Evolutionary conservation across 805 yeast species (phyloP).

Genomic region (Kodamaea fukazawae): DNA sequence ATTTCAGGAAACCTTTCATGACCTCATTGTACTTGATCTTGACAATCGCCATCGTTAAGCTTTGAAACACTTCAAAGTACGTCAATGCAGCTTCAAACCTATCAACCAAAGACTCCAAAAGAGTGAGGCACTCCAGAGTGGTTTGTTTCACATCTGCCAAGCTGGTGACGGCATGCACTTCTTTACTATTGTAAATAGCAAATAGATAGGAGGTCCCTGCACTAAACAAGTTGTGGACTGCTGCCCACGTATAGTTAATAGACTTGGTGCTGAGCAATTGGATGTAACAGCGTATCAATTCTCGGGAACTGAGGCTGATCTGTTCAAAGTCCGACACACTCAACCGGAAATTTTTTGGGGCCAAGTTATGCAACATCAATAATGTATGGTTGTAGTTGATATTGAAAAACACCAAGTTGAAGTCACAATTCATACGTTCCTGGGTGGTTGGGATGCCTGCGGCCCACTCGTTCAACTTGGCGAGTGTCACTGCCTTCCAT

Average conservation of each 20-base stretch:
- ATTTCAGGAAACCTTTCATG: slow-evolving; percentile 18
- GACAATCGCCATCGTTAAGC: slow-evolving; percentile 67
- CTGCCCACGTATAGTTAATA: slow-evolving; percentile 89
- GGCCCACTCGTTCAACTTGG: slow-evolving; percentile 63
- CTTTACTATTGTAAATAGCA: slow-evolving; percentile 67
- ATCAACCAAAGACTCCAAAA: slow-evolving; percentile 59
- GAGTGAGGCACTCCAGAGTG: slow-evolving; percentile 54
- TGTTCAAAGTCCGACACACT: slow-evolving; percentile 51
- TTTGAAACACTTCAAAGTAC: slow-evolving; percentile 70
- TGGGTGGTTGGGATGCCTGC: slow-evolving; percentile 52
- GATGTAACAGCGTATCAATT: slow-evolving; percentile 61
- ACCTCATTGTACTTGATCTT: slow-evolving; percentile 49
- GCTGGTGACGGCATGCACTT: slow-evolving; percentile 45
- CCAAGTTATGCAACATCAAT: slow-evolving; percentile 69
- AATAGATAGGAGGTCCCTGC: slow-evolving; percentile 85
- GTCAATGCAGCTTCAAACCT: slow-evolving; percentile 76
- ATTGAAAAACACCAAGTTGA: slow-evolving; percentile 65
- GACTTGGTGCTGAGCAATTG: slow-evolving; percentile 53
- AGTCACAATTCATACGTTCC: slow-evolving; percentile 67
- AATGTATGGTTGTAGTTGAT: slow-evolving; percentile 77
- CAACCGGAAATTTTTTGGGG: slow-evolving; percentile 63
- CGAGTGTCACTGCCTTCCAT: slow-evolving; percentile 60
- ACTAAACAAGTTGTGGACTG: slow-evolving; percentile 83
- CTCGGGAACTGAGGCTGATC: slow-evolving; percentile 62
- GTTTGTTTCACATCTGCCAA: slow-evolving; percentile 45